Percentiles rank a stretch among this genome's conserved stretches.
These are phyloP conservation scores for Ceratocystis albifundus DNA, from an alignment of 2,329 filamentous ascomycete species.

Conservation along the genomic window DNA sequence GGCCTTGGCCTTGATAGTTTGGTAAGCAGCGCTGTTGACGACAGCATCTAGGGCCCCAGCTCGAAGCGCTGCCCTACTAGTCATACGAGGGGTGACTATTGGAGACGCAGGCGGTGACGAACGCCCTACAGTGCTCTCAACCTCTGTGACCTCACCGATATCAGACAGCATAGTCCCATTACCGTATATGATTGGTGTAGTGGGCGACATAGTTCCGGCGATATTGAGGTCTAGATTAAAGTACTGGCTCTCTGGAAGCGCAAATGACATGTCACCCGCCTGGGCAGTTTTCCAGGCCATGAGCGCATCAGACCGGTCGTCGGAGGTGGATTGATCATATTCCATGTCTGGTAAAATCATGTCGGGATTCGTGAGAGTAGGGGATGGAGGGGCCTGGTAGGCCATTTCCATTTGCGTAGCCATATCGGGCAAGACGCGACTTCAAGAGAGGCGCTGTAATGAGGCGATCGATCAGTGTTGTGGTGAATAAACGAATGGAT, in stretches of 20 bases:
- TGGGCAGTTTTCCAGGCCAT: conserved; percentile 42
- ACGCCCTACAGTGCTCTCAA: conserved; percentile 39
- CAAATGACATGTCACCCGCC: conserved; percentile 29
- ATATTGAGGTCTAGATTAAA: conserved; percentile 28
- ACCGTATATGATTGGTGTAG: conserved; percentile 56
- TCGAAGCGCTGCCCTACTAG: conserved; percentile 26
- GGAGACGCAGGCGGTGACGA: conserved; percentile 33
- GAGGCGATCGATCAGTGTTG: background rate
- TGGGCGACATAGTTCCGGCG: conserved; percentile 39
- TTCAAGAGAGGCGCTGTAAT: conserved; percentile 17
- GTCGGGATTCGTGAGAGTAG: conserved; percentile 83
- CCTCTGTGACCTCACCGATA: conserved; percentile 48
- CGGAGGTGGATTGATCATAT: conserved; percentile 41
- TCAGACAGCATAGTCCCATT: conserved; percentile 59
- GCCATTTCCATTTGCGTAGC: conserved; percentile 27
- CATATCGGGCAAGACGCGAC: conserved; percentile 23
- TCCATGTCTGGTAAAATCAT: conserved; percentile 80
- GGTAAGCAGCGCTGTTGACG: conserved; percentile 33
- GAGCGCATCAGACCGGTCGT: conserved; percentile 42
- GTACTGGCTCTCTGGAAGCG: conserved; percentile 26
- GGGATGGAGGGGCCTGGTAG: conserved; percentile 54
- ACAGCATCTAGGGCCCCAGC: conserved; percentile 1
- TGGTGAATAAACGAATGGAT: background rate
- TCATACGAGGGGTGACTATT: conserved; percentile 26
- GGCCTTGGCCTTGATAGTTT: conserved; percentile 32